Base-by-base conservation (phyloP, 148 eudicot species). In the Fagopyrum esculentum region DNA sequence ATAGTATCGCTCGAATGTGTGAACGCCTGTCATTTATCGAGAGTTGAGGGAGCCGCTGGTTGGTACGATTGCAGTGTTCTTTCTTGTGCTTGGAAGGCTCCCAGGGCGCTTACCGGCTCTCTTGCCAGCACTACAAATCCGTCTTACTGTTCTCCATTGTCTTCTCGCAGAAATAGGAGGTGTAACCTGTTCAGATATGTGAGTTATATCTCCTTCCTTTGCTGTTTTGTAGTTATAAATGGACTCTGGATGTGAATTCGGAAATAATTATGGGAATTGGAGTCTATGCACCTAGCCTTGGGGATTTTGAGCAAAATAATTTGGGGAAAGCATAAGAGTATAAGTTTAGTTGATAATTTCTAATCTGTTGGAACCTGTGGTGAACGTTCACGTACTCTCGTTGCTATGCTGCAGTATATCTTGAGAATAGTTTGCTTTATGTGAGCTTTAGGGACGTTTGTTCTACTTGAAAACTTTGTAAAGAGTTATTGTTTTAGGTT, bases 11-110 rank as follows among this genome's bases (percentile, higher is more conserved):
- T 90, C 35, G 95, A 91, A 87, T 91, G 97, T 75, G 89, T 89
- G 84, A 93, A 85, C 73, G 78, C 88, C 45, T 89, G 91, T 78
- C 87, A 89, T 81, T 45, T 88, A n/a, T 77, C 79, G 78, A 85
- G 81, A 82, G 89, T 85, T 46, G 77, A 85, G n/a, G 69, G 69
- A 1, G 64, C 69, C 17, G 72, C 74, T 5, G 68, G 73, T 50
- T 54, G 80, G 78, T 80, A 81, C 71, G 97, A 94, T 81, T 91
- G 98, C 80, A 91, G 88, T 79, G 78, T 78, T 70, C 75, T 88
- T 50, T 89, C 97, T 44, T 93, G 98, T 82, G 97, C 98, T 16
- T 91, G 93, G 87, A 93, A 86, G 83, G 93, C 96, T 76, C 95
- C 97, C 30, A 87, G 98, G 88, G 89, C 83, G 51, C 83, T 94